Evolutionary conservation across 345 rosid species (phyloP).

Genomic region (Passiflora organensis): DNA sequence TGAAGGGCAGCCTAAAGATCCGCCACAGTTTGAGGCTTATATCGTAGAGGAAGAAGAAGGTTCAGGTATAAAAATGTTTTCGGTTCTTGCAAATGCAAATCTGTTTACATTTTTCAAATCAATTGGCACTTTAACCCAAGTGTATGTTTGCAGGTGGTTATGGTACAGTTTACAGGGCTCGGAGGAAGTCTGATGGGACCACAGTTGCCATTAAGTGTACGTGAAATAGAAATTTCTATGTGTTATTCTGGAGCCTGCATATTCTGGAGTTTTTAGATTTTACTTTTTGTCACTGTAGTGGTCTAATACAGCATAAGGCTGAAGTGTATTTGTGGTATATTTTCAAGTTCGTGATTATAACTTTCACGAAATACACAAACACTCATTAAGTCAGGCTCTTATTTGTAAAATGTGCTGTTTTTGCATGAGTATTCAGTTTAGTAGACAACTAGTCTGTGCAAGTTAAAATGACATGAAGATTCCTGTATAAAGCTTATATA

Average conservation of each 20-base stretch:
- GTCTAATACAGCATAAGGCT: too few species aligned
- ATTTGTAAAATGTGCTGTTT: too few species aligned
- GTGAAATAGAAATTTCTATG: not conserved
- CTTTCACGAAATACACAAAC: too few species aligned
- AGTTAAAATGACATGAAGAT: too few species aligned
- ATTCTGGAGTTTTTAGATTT: not conserved
- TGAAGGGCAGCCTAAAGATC: conserved; percentile 32
- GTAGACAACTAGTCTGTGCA: too few species aligned
- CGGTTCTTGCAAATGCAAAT: not conserved
- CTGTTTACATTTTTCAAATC: not conserved
- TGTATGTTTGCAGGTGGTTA: conserved; percentile 72
- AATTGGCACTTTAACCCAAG: conserved; percentile 13
- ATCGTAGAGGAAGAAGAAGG: conserved; percentile 82
- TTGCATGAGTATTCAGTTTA: too few species aligned
- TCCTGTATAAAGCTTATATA: too few species aligned
- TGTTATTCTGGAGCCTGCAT: not conserved
- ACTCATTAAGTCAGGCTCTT: too few species aligned
- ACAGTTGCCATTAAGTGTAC: conserved; percentile 90
- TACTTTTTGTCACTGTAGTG: not conserved
- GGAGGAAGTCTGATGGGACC: conserved; percentile 60
- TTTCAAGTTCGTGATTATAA: too few species aligned
- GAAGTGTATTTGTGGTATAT: too few species aligned
- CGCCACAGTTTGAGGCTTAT: conserved; percentile 74
- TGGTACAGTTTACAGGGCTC: conserved; percentile 83
- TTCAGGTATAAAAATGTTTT: conserved; percentile 50